Percentiles rank a stretch among this genome's conserved stretches.
phyloP scores from a whole-genome alignment of 2,329 filamentous ascomycete genomes.

The Bipolaris gigantea region DNA sequence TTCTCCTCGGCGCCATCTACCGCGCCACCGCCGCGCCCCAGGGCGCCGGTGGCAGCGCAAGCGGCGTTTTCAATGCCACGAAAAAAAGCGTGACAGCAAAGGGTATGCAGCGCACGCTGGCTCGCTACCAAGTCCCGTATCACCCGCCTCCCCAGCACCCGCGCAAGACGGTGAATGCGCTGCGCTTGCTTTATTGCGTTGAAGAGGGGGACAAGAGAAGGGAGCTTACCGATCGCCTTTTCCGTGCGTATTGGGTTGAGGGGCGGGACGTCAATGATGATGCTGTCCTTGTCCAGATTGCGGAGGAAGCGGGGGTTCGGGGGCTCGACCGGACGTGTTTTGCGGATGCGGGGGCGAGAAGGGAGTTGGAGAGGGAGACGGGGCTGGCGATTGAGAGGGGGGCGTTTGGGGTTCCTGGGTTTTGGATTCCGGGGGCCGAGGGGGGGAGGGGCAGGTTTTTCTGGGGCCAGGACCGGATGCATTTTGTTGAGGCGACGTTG shows the following conservation, averaged over 20 bases:
- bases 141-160: conserved; percentile 39
- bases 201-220: conserved; percentile 22
- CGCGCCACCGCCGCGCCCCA: conserved; percentile 41
- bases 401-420: conserved; percentile 41
- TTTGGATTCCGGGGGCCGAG: conserved; percentile 33
- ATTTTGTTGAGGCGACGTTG: conserved; percentile 40
- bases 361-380: conserved; percentile 30
- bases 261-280: conserved; percentile 32
- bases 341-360: conserved; percentile 22
- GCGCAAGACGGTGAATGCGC: conserved; percentile 38
- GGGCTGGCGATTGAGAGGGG: conserved; percentile 36
- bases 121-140: conserved; percentile 33
- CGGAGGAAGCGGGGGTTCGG: conserved; percentile 27
- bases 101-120: conserved; percentile 37
- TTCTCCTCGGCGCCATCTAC: conserved; percentile 43
- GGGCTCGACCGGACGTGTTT: conserved; percentile 20
- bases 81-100: conserved; percentile 34
- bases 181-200: conserved; percentile 33
- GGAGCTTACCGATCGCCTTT: conserved; percentile 29
- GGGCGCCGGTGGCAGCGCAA: conserved; percentile 40
- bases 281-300: conserved; percentile 27
- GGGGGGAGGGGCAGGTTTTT: conserved; percentile 30
- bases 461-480: conserved; percentile 44
- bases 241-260: conserved; percentile 40
- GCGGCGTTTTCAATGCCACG: conserved; percentile 40